Percentiles rank a stretch among this genome's conserved stretches.
Conservation (phyloP, 2,329 filamentous ascomycete genomes). For the Fusarium sp. region DNA sequence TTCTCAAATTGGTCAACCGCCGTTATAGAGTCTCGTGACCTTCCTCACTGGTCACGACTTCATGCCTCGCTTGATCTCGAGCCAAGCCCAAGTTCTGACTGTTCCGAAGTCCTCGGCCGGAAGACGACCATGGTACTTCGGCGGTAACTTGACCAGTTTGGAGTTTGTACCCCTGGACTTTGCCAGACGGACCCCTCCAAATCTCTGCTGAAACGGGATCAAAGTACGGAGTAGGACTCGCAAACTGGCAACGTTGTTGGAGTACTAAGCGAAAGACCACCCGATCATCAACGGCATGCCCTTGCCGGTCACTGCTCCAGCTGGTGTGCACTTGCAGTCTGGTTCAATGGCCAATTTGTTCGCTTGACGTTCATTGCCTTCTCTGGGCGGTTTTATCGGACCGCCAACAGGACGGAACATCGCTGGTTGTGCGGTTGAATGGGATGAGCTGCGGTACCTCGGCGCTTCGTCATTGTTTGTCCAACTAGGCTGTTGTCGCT, state of each 20-base stretch:
- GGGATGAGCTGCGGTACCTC: slow-evolving; percentile 20
- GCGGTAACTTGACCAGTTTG: slow-evolving; percentile 15
- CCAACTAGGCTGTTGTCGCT: slow-evolving; percentile 8
- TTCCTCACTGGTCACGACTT: slow-evolving; percentile 30
- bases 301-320: slow-evolving; percentile 5
- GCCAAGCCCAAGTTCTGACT: slow-evolving; percentile 1
- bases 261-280: slow-evolving; percentile 2
- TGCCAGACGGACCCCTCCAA: neutral
- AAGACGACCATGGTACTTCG: slow-evolving; percentile 10
- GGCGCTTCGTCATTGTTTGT: slow-evolving; percentile 25
- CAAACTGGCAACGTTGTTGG: neutral
- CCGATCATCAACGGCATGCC: slow-evolving; percentile 2
- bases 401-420: slow-evolving; percentile 3
- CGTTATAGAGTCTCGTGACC: slow-evolving; percentile 37
- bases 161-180: slow-evolving; percentile 8
- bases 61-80: slow-evolving; percentile 17
- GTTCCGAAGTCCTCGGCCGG: slow-evolving; percentile 35
- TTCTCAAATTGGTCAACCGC: slow-evolving; percentile 24
- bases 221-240: neutral
- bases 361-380: slow-evolving; percentile 10
- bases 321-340: neutral
- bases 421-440: neutral
- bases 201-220: neutral
- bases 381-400: slow-evolving; percentile 17
- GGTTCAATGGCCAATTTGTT: neutral